Conservation (phyloP, 2,329 filamentous ascomycete species). For the Curvularia lunata region DNA sequence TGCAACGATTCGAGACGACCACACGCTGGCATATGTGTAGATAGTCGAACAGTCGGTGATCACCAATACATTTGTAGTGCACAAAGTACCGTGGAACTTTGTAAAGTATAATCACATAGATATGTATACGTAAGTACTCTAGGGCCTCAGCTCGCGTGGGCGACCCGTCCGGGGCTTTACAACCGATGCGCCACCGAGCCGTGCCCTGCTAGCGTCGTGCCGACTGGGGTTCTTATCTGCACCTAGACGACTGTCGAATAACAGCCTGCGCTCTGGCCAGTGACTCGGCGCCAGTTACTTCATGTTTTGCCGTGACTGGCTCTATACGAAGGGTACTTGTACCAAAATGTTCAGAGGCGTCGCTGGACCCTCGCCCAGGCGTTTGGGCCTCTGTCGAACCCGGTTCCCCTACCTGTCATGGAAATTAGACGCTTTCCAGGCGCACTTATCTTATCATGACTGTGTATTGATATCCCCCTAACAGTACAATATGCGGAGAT, state of each 20-base stretch:
- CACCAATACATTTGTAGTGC: not conserved
- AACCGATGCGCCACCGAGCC: conserved; percentile 13
- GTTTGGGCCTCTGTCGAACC: not conserved
- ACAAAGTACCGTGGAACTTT: no score
- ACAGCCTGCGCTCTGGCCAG: conserved; percentile 4
- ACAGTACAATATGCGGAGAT: conserved; percentile 9
- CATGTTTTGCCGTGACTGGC: conserved; percentile 1
- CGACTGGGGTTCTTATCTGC: conserved; percentile 18
- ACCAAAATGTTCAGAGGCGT: not conserved
- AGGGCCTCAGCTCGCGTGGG: conserved; percentile 4
- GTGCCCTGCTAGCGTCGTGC: conserved; percentile 1
- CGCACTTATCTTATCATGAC: conserved; percentile 11
- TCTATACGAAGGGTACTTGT: conserved; percentile 2
- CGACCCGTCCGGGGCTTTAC: conserved; percentile 5
- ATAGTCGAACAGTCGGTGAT: not conserved
- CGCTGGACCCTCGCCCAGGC: not conserved
- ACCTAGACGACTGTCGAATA: conserved; percentile 11
- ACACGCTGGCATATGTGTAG: conserved; percentile 67
- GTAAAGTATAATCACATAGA: not conserved
- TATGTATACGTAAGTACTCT: no score
- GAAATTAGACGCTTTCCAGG: not conserved
- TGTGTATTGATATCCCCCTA: conserved; percentile 4
- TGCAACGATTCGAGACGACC: conserved; percentile 72
- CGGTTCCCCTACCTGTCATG: not conserved
- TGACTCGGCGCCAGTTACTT: not conserved